Percentiles rank a stretch among this genome's conserved stretches.
Conservation (phyloP, 495 filamentous ascomycete genomes). For the Poronia punctata region DNA sequence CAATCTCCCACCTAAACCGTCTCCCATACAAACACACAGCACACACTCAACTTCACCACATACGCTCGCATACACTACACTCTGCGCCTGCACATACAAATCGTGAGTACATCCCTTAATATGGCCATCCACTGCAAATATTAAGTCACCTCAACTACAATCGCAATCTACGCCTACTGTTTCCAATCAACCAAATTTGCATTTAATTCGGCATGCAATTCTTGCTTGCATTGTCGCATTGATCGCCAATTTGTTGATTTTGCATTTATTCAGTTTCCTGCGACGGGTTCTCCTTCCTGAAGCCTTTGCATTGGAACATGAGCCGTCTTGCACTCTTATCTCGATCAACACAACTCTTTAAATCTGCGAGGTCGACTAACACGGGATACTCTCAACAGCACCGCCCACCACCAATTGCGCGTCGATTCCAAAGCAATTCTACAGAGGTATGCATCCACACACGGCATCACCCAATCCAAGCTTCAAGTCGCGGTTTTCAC, state of each 20-base stretch:
- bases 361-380: constrained; percentile 15
- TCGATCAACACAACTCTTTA: constrained; percentile 12
- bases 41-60: constrained; percentile 37
- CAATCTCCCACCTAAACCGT: constrained; percentile 44
- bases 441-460: constrained; percentile 26
- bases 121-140: constrained; percentile 26
- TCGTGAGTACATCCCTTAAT: constrained; percentile 33
- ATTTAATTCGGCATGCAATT: not conserved
- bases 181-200: not conserved
- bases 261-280: not conserved
- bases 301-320: not conserved
- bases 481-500: constrained; percentile 28
- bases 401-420: constrained; percentile 16
- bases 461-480: constrained; percentile 17
- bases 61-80: constrained; percentile 12
- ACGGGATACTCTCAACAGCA: constrained; percentile 19
- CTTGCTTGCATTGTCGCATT: not conserved
- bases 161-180: constrained; percentile 3
- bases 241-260: not conserved
- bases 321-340: constrained; percentile 2
- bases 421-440: constrained; percentile 7
- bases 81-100: constrained; percentile 20
- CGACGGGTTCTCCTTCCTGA: not conserved
- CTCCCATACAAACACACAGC: constrained; percentile 49
- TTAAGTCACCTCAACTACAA: constrained; percentile 27